Evolutionary conservation across 306 rosid species (phyloP), one percentile per base, ranked within the genome.

Genomic region (Luffa aegyptiaca): DNA sequence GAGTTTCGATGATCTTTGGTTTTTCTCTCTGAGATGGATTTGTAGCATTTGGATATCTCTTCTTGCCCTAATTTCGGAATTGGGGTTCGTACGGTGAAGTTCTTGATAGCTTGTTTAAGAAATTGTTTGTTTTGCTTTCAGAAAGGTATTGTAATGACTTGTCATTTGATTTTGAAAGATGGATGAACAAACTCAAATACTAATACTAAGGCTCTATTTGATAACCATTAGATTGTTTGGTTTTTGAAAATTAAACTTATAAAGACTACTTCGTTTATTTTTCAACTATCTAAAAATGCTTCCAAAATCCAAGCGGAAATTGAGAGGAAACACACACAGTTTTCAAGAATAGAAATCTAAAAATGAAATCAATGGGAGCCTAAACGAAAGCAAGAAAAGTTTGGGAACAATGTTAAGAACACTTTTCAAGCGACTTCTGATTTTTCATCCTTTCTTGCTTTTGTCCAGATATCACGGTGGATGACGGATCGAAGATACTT

Each of bases 391-490:
- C 55, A 49, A 1, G 17, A 11, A 2, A 10, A 12, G 17, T 49
- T 49, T 46, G 41, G 41, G 5, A 37, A 37, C 41, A 37, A 5
- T 37, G 41, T 37, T 37, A 5, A 44, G 17, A 49, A 58, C 36
- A 3, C 37, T 59, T 62, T 62, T 33, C 69, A 62, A 62, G 37
- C n/a, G 6, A 31, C 10, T 33, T 13, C 3, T 62, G 33, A 33
- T 5, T 10, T 55, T 64, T 26, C 48, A 14, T 55, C 1, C 45
- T 44, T 39, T 74, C 72, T 48, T 56, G 76, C 45, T 51, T 61
- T 45, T 26, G 4, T 71, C 7, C 77, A 85, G 88, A 80, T 82
- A 76, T 85, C 88, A 36, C 80, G 35, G 53, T 85, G 88, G 88
- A 82, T 82, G 85, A 85, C 82, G 0, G 88, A 85, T 66, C 77